Evolutionary conservation across 176 grass and related monocot genomes (phyloP).

Genomic region (Musa itinerans): DNA sequence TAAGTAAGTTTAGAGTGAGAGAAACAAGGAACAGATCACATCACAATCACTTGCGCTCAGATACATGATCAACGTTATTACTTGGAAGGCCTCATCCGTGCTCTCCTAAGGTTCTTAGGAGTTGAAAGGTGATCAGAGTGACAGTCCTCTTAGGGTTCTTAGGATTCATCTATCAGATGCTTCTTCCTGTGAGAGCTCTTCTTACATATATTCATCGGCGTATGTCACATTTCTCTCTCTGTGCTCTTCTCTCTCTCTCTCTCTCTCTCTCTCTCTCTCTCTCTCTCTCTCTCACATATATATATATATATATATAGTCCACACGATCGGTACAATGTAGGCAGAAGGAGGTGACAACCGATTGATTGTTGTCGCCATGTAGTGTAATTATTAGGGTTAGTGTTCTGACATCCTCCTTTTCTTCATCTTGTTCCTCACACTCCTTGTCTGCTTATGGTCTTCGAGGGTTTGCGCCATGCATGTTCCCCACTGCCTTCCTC

Average conservation of each 20-base stretch:
- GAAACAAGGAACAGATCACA: too few relatives aligned
- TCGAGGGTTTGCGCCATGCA: slow-evolving; percentile 2
- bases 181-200: too few relatives aligned
- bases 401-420: background rate
- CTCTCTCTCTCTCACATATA: background rate
- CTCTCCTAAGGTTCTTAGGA: too few relatives aligned
- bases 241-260: too few relatives aligned
- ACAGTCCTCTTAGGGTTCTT: too few relatives aligned
- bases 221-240: background rate
- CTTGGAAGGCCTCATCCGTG: too few relatives aligned
- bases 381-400: slow-evolving; percentile 35
- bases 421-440: background rate
- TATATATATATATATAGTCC: slow-evolving; percentile 17
- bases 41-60: too few relatives aligned
- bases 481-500: slow-evolving; percentile 7
- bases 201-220: background rate
- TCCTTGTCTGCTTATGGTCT: background rate
- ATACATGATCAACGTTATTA: too few relatives aligned
- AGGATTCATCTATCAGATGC: too few relatives aligned
- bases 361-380: slow-evolving; percentile 70
- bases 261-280: background rate
- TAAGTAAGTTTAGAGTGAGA: too few relatives aligned
- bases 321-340: slow-evolving; percentile 24
- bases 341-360: slow-evolving; percentile 41
- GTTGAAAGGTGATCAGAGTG: too few relatives aligned